Conservation (phyloP, 2,329 filamentous ascomycete species). For the Penicillium palitans region DNA sequence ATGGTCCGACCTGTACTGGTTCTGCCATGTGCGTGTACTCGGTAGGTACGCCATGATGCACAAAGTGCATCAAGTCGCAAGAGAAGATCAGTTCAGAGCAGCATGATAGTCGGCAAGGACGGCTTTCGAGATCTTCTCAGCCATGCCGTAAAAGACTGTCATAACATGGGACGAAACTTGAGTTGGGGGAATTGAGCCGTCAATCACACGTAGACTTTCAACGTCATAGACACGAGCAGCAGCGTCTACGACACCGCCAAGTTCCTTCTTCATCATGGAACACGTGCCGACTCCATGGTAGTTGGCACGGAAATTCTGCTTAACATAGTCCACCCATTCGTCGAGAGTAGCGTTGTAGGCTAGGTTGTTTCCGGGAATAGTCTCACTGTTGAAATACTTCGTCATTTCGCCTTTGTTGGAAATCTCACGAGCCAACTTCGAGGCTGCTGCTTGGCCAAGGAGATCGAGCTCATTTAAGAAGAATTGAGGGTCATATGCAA, state of each 20-base stretch:
- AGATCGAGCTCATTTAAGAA: constrained; percentile 33
- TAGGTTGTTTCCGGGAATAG: constrained; percentile 16
- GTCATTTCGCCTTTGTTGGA: constrained; percentile 20
- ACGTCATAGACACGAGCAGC: constrained; percentile 34
- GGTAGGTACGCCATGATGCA: background rate
- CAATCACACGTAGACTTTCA: constrained; percentile 37
- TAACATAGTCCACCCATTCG: constrained; percentile 27
- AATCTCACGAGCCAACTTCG: constrained; percentile 29
- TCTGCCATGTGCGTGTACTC: background rate
- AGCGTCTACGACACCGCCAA: constrained; percentile 37
- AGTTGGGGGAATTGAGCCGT: constrained; percentile 39
- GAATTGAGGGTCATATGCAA: constrained; percentile 27
- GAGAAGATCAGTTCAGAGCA: background rate
- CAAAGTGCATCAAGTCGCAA: background rate
- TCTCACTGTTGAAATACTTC: constrained; percentile 22
- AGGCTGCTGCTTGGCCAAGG: constrained; percentile 29
- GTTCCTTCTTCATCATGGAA: constrained; percentile 34
- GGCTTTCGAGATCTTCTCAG: constrained; percentile 25
- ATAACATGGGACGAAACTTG: constrained; percentile 36
- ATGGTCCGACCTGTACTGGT: background rate
- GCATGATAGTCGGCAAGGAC: constrained; percentile 16
- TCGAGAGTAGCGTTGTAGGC: constrained; percentile 22
- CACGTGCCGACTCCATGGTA: constrained; percentile 35
- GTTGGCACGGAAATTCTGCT: constrained; percentile 30
- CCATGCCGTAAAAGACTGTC: constrained; percentile 34